Evolutionary conservation across 2,329 filamentous ascomycete genomes (phyloP), one percentile per base, ranked within the genome.

Genomic region (Didymella keratinophila): DNA sequence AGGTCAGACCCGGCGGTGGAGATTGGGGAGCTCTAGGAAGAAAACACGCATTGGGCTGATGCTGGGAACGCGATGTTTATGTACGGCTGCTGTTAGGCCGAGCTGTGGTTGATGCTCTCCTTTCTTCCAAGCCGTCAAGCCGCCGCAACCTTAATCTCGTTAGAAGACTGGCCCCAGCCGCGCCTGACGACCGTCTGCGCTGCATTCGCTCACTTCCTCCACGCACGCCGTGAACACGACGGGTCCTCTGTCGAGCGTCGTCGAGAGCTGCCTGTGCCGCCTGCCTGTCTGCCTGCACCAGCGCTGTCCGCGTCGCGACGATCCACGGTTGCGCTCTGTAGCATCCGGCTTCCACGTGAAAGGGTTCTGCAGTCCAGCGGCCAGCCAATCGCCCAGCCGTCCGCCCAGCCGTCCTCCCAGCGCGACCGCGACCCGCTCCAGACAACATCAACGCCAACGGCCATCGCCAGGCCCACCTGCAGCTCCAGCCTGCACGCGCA

Each of bases 151-250:
- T 45, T 39, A 49, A 43, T 53, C 50, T 51, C 52, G 49, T 54
- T 54, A 49, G 52, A 49, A 43, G 25, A 56, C 39, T 44, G 52
- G 52, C 60, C 63, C 66, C 68, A 66, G 71, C 70, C 68, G 71
- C 70, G 64, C 69, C 64, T 67, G 63, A 56, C 69, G 63, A 60
- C 61, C 58, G 39, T 18, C 45, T 46, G 56, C 56, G 45, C 56
- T 54, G 56, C 50, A 50, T 44, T 42, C 56, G 50, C 56, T 51
- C 56, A 46, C 56, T 50, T 61, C 67, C 71, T 65, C 63, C 66
- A 71, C 71, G 64, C 70, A 67, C 71, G 68, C 66, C 67, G 65
- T 64, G 50, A 50, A 58, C 56, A 52, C 66, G 63, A 50, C 63
- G 54, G 52, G 58, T 14, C 48, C 56, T 53, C 55, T 57, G 60